Conservation (phyloP, 768 basidiomycete species). For the Lactarius hatsudake region DNA sequence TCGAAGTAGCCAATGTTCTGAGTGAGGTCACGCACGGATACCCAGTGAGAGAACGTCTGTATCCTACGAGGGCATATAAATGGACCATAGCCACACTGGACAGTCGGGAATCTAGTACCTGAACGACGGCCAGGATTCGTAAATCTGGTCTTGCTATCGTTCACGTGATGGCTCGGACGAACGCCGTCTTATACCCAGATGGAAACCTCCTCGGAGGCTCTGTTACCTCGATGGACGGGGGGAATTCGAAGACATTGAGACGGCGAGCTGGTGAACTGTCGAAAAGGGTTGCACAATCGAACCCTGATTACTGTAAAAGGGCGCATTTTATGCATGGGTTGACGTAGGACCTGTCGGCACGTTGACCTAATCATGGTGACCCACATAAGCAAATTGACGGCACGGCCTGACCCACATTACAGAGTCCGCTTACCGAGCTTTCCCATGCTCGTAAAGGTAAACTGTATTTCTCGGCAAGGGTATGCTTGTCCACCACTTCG, state of each 20-base stretch:
- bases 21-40: conserved; percentile 5
- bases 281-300: background rate
- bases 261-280: too few species aligned
- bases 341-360: background rate
- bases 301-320: background rate
- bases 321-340: background rate
- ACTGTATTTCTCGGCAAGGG: too few species aligned
- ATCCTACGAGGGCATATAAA: background rate
- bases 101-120: background rate
- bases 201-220: conserved; percentile 24
- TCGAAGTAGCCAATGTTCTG: background rate
- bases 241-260: background rate
- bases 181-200: conserved; percentile 14
- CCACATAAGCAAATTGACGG: too few species aligned
- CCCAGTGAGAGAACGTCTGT: conserved; percentile 17
- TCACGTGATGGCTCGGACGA: conserved; percentile 24
- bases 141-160: conserved; percentile 23
- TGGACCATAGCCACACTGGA: background rate
- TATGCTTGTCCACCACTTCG: too few species aligned
- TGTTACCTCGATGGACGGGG: conserved; percentile 13
- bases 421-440: too few species aligned
- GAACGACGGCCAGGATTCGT: conserved; percentile 27
- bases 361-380: too few species aligned
- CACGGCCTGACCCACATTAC: too few species aligned
- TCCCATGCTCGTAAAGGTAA: too few species aligned